phyloP scores from a whole-genome alignment of 169 alveolate species.

The Eimeria zaria region DNA sequence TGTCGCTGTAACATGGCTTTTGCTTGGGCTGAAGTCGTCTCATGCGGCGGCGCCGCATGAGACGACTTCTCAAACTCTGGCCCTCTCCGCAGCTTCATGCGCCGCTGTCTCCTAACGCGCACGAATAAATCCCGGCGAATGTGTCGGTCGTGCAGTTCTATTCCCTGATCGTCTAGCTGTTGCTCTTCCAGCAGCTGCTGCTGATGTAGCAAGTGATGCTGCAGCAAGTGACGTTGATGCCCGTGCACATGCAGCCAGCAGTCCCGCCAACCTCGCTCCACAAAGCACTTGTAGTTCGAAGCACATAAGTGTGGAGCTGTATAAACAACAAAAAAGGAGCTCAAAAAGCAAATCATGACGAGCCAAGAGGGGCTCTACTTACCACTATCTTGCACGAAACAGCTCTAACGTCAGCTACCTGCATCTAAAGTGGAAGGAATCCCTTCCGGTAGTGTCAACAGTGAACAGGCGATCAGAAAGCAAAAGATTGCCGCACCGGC shows the following conservation, averaged over 20 bases:
- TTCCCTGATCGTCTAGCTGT: slow-evolving; percentile 78
- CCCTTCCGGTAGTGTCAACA: background rate
- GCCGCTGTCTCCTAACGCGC: slow-evolving; percentile 76
- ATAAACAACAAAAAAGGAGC: background rate
- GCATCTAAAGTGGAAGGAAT: background rate
- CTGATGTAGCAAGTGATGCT: slow-evolving; percentile 81
- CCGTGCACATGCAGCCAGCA: slow-evolving; percentile 88
- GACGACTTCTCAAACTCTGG: slow-evolving; percentile 18
- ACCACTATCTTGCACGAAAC: background rate
- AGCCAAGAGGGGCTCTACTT: background rate
- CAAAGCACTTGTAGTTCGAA: slow-evolving; percentile 92
- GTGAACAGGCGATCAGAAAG: background rate
- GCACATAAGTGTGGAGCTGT: slow-evolving; percentile 93
- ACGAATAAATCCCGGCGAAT: slow-evolving; percentile 71
- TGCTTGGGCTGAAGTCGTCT: background rate
- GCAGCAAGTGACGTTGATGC: slow-evolving; percentile 70
- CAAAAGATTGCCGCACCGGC: slow-evolving; percentile 89
- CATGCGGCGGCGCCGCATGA: background rate
- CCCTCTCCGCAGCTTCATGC: slow-evolving; percentile 72
- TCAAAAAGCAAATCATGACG: background rate
- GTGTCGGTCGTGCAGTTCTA: slow-evolving; percentile 72
- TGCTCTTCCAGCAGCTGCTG: slow-evolving; percentile 81
- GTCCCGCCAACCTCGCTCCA: slow-evolving; percentile 95
- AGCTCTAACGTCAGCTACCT: background rate
- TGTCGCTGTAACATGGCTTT: background rate